A percentile compares a stretch with the other conserved stretches of the same genome.
These are phyloP conservation scores for Vachellia collinsii DNA, from an alignment of 306 rosid species.

Conservation along the genomic window DNA sequence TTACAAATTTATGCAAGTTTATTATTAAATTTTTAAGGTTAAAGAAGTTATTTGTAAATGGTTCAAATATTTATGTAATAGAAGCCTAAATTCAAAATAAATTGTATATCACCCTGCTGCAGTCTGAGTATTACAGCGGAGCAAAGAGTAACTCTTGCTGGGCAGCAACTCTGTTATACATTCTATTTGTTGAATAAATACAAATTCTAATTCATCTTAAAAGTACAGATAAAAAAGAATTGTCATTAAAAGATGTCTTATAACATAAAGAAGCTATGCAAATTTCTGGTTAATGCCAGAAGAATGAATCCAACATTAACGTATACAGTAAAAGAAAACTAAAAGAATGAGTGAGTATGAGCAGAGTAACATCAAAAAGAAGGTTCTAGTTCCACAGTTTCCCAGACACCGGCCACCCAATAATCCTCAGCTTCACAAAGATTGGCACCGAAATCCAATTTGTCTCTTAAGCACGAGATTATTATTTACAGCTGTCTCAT, in stretches of 20 bases:
- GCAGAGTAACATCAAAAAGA: neutral
- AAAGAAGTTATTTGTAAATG: no score
- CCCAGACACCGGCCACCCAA: slow-evolving; percentile 15
- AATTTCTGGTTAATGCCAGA: slow-evolving; percentile 1
- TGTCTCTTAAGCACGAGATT: neutral
- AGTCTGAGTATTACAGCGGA: no score
- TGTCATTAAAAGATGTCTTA: neutral
- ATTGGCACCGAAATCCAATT: neutral
- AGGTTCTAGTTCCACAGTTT: slow-evolving; percentile 8
- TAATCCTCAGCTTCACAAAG: neutral
- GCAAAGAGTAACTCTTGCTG: neutral
- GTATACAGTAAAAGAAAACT: neutral
- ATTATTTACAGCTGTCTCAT: neutral
- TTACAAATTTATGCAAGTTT: no score
- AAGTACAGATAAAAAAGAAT: slow-evolving; percentile 3
- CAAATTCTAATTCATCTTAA: neutral
- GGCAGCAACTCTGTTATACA: slow-evolving; percentile 19
- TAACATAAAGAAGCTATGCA: neutral
- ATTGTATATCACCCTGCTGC: neutral
- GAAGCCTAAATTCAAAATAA: no score
- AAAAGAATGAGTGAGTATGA: slow-evolving; percentile 5
- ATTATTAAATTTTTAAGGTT: no score
- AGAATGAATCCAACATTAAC: slow-evolving; percentile 17
- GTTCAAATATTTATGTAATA: no score
- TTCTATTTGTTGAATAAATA: neutral